Conservation (phyloP, 768 basidiomycete genomes). For the Boletus bicolor region DNA sequence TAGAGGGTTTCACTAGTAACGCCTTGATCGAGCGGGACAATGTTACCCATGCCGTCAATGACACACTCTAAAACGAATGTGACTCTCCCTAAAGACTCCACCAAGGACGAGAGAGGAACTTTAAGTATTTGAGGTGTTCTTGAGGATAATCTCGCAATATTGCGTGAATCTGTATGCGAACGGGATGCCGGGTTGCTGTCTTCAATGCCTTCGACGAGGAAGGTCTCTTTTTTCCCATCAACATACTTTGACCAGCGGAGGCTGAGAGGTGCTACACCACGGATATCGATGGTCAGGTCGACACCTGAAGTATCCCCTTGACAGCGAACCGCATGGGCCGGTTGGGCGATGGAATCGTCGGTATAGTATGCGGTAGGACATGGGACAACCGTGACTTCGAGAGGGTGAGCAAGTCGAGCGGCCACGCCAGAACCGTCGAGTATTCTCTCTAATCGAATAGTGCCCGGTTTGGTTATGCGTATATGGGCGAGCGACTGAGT, state of each 20-base stretch:
- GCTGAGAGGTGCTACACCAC: constrained; percentile 73
- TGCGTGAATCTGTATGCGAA: constrained; percentile 22
- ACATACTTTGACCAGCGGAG: constrained; percentile 73
- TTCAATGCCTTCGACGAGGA: constrained; percentile 84
- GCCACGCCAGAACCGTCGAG: constrained; percentile 66
- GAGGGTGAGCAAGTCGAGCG: constrained; percentile 64
- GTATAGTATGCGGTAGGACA: constrained; percentile 77
- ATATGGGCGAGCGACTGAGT: constrained; percentile 76
- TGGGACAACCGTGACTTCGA: constrained; percentile 70
- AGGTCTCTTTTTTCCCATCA: constrained; percentile 63
- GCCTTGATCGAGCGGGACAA: constrained; percentile 46
- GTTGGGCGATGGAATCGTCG: constrained; percentile 33
- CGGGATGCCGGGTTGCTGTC: constrained; percentile 42
- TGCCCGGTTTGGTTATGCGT: constrained; percentile 67
- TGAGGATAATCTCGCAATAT: constrained; percentile 20
- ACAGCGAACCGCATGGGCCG: constrained; percentile 55
- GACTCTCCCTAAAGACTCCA: constrained; percentile 64
- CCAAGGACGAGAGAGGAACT: constrained; percentile 64
- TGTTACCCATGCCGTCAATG: constrained; percentile 79
- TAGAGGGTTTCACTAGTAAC: constrained; percentile 17
- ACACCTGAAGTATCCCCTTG: constrained; percentile 60
- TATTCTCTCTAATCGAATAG: constrained; percentile 70
- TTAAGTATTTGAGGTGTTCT: constrained; percentile 53
- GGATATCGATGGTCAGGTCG: constrained; percentile 59
- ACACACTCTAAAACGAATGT: constrained; percentile 77